phyloP scores from a whole-genome alignment of 2,329 filamentous ascomycete genomes.

The Phaeosphaeria sp. region DNA sequence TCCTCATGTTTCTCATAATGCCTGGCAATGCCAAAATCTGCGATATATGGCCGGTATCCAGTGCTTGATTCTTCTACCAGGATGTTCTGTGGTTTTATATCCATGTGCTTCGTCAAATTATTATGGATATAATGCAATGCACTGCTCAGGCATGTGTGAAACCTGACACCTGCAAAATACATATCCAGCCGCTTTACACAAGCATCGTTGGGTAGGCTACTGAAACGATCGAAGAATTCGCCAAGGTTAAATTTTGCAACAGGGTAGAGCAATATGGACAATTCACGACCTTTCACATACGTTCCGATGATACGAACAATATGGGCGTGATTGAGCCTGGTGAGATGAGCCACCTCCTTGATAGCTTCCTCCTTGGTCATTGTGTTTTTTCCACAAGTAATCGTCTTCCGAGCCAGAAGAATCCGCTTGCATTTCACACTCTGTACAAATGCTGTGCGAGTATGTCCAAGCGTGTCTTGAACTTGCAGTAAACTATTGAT shows the following conservation, averaged over 20 bases:
- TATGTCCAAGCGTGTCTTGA: neutral
- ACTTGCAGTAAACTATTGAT: neutral
- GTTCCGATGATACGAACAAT: slow-evolving; percentile 24
- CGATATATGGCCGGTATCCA: slow-evolving; percentile 10
- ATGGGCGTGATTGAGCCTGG: slow-evolving; percentile 16
- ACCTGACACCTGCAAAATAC: too few relatives aligned
- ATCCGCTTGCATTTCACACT: slow-evolving; percentile 23
- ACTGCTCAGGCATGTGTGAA: too few relatives aligned
- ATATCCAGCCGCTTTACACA: too few relatives aligned
- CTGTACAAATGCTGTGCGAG: slow-evolving; percentile 12
- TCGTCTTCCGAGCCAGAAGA: slow-evolving; percentile 22
- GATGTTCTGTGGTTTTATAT: slow-evolving; percentile 26
- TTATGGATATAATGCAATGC: slow-evolving; percentile 22
- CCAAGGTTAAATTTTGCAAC: too few relatives aligned
- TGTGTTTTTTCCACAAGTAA: slow-evolving; percentile 6
- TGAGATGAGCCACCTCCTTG: slow-evolving; percentile 21
- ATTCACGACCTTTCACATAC: slow-evolving; percentile 13
- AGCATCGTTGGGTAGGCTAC: too few relatives aligned
- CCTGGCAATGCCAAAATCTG: slow-evolving; percentile 30
- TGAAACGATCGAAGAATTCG: too few relatives aligned
- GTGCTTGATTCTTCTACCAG: neutral
- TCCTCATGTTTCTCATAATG: slow-evolving; percentile 12
- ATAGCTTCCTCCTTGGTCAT: slow-evolving; percentile 18
- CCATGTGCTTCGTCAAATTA: slow-evolving; percentile 26
- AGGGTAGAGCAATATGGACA: slow-evolving; percentile 27